A percentile compares a stretch with the other conserved stretches of the same genome.
Conservation (phyloP, 805 yeast species). For the Metschnikowia chrysomelidarum region DNA sequence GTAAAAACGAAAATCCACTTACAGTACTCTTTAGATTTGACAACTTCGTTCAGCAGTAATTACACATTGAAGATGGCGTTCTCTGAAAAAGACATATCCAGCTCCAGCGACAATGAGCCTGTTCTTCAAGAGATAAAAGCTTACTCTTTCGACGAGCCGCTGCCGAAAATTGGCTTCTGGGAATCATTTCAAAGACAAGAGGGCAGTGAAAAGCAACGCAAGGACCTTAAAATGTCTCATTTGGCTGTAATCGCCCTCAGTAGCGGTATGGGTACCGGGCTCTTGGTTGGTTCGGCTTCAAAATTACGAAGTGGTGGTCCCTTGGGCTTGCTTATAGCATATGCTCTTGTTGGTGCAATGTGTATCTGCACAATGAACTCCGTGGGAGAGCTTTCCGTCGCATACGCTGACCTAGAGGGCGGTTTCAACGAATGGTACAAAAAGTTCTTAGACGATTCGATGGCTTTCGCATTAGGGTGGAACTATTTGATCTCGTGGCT, state of each 20-base stretch:
- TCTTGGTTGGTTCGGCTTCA: slow-evolving; percentile 38
- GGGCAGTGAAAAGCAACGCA: slow-evolving; percentile 9
- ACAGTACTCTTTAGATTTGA: too few relatives aligned
- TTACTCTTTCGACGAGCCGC: slow-evolving; percentile 7
- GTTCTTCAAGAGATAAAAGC: slow-evolving; percentile 16
- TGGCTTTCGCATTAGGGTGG: slow-evolving; percentile 39
- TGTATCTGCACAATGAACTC: slow-evolving; percentile 35
- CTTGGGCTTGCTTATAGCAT: slow-evolving; percentile 22
- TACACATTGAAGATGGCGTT: too few relatives aligned
- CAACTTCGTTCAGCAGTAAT: too few relatives aligned
- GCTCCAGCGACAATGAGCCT: slow-evolving; percentile 12
- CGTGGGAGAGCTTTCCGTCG: slow-evolving; percentile 57
- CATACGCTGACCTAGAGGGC: slow-evolving; percentile 49
- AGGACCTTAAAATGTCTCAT: slow-evolving; percentile 23
- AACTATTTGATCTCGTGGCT: slow-evolving; percentile 33
- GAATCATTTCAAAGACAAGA: slow-evolving; percentile 17
- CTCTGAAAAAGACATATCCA: too few relatives aligned
- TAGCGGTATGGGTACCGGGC: slow-evolving; percentile 42
- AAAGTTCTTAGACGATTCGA: slow-evolving; percentile 34
- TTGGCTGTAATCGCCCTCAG: slow-evolving; percentile 33
- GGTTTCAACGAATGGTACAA: slow-evolving; percentile 28
- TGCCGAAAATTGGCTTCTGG: slow-evolving; percentile 8
- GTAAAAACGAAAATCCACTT: too few relatives aligned
- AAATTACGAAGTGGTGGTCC: slow-evolving; percentile 27
- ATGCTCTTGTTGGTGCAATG: slow-evolving; percentile 24